Base-by-base conservation (phyloP, 2,329 filamentous ascomycete species). In the Juglanconis sp. region DNA sequence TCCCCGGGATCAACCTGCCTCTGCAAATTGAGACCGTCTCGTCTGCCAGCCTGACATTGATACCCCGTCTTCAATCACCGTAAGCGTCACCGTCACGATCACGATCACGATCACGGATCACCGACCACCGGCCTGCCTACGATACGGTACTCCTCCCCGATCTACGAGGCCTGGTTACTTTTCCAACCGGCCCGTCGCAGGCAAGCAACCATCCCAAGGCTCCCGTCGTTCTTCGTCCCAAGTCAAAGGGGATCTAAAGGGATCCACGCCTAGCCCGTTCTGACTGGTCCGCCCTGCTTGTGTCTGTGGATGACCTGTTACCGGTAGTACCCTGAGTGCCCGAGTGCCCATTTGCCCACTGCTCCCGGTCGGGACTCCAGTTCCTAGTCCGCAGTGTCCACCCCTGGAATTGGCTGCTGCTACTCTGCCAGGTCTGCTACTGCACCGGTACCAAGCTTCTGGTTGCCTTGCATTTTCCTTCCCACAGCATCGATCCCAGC, bases 401-500 rank as follows among this genome's bases (percentile, higher is more conserved):
- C 57, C 61, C 61, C 57, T 57, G 61, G 61, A 60, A 63, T 55
- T 56, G 53, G 53, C 10, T 49, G 49, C 56, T 59, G 55, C 47
- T 55, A 53, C 53, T 46, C 47, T 60, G 58, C 48, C 44, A 36
- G 15, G 17, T 11, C 17, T 40, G 31, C 36, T 24, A 4, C 44
- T 56, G 40, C 40, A n/a, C 53, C 15, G 40, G 32, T 35, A 47
- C 54, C 54, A 56, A 48, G 46, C 54, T 56, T 38, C 49, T 40
- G 44, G 34, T 38, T 48, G 44, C 46, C 46, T 40, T 61, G 58
- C 61, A 54, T 61, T 61, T 54, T 53, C 57, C 46, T 55, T 57
- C 58, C 57, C 53, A 63, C 57, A 60, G 48, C 57, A 61, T 46
- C 55, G 38, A 51, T 57, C 55, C 61, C 61, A 61, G 58, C 53